Conservation (phyloP, 768 basidiomycete genomes). For the Hydnum rufescens region DNA sequence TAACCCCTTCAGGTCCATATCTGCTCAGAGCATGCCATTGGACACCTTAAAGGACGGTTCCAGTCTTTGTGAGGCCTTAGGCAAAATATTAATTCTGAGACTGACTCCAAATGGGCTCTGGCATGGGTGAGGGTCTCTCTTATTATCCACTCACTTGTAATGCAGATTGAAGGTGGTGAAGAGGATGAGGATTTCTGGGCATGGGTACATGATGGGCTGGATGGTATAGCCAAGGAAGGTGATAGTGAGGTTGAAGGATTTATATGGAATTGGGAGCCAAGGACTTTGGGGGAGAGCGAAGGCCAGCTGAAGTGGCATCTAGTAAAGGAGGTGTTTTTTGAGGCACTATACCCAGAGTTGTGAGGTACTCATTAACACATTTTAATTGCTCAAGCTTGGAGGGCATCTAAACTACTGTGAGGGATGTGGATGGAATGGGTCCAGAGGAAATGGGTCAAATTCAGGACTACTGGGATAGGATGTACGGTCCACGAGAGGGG, state of each 20-base stretch:
- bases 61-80: conserved; percentile 16
- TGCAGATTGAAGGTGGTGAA: neutral
- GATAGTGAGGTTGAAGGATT: neutral
- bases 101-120: neutral
- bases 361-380: too few relatives aligned
- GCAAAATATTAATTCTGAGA: conserved; percentile 4
- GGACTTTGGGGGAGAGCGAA: neutral
- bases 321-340: neutral
- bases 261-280: neutral
- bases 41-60: conserved; percentile 20
- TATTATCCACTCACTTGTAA: neutral
- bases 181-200: neutral
- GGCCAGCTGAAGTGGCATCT: neutral
- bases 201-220: neutral
- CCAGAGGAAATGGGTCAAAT: neutral
- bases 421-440: neutral
- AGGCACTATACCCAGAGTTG: neutral
- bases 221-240: neutral
- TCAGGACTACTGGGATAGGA: neutral
- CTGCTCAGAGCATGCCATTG: conserved; percentile 23
- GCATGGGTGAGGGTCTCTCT: neutral
- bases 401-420: too few relatives aligned
- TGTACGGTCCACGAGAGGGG: too few relatives aligned
- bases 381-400: too few relatives aligned
- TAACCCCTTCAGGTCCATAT: conserved; percentile 8